These are phyloP conservation scores for Gypsophila paniculata DNA, from an alignment of 179 eudicot genomes.

Conservation along the genomic window DNA sequence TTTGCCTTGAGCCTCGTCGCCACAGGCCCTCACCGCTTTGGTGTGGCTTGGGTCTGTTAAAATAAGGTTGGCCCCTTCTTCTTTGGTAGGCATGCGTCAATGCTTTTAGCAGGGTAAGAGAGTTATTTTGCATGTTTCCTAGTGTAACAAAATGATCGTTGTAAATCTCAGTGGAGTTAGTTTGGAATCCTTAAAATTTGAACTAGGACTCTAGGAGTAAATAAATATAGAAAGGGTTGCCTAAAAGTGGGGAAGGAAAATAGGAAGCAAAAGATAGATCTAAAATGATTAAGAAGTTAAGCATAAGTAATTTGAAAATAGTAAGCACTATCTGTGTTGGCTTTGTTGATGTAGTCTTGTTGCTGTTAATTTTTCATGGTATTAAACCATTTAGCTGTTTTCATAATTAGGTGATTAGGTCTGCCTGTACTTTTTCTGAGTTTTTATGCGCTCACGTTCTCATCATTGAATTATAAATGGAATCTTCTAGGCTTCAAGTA, in stretches of 20 bases:
- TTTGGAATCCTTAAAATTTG: background rate
- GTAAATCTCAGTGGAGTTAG: background rate
- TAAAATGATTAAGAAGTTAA: background rate
- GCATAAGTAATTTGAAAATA: background rate
- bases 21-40: too few species aligned
- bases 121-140: background rate
- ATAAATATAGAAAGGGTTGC: background rate
- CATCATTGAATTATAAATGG: constrained; percentile 3
- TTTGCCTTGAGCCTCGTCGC: too few species aligned
- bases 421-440: background rate
- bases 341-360: background rate
- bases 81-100: background rate
- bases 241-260: background rate
- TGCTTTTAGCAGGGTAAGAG: background rate
- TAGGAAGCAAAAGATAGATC: background rate
- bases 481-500: constrained; percentile 51
- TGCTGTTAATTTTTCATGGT: background rate
- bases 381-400: background rate
- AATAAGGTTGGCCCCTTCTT: background rate
- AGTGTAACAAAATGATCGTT: background rate
- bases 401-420: background rate
- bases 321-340: background rate
- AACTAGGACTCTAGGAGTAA: background rate
- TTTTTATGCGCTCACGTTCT: background rate
- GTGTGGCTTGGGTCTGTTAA: too few species aligned